Conservation (phyloP, 1,284 basidiomycete species). For the Peniophora sp. region DNA sequence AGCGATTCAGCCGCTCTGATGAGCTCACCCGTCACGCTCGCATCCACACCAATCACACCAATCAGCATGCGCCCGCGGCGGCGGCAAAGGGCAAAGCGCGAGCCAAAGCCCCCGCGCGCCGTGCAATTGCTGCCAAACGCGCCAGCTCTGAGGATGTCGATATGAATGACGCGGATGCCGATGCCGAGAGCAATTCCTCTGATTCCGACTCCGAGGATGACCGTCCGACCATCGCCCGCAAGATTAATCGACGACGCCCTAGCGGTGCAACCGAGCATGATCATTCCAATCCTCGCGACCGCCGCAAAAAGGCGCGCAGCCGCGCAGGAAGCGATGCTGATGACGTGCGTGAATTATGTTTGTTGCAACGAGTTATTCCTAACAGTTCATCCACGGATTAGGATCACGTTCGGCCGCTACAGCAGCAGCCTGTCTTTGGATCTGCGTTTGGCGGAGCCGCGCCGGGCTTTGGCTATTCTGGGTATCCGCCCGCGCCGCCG, state of each 20-base stretch:
- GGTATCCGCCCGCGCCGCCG: conserved; percentile 6
- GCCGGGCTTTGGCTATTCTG: conserved; percentile 36
- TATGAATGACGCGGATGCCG: conserved; percentile 27
- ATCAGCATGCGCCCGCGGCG: conserved; percentile 11
- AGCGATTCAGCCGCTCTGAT: conserved; percentile 95
- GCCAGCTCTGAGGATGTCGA: conserved; percentile 21
- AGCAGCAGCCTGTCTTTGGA: too few relatives aligned
- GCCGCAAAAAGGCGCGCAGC: conserved; percentile 61
- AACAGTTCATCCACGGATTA: too few relatives aligned
- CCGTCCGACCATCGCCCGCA: conserved; percentile 9
- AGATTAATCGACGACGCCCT: not conserved
- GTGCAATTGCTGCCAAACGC: conserved; percentile 14
- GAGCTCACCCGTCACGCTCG: conserved; percentile 94
- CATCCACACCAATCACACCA: conserved; percentile 72
- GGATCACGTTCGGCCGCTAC: too few relatives aligned
- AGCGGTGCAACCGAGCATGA: conserved; percentile 11
- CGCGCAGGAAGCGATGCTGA: conserved; percentile 71
- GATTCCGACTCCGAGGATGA: not conserved
- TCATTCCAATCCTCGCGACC: conserved; percentile 10
- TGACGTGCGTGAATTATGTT: conserved; percentile 36
- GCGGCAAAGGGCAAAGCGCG: too few relatives aligned
- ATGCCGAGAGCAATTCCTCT: conserved; percentile 12
- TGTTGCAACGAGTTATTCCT: too few relatives aligned
- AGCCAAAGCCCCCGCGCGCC: not conserved
- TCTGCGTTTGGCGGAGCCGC: conserved; percentile 14